Conservation (phyloP, 768 basidiomycete species). For the Galerina sulciceps region DNA sequence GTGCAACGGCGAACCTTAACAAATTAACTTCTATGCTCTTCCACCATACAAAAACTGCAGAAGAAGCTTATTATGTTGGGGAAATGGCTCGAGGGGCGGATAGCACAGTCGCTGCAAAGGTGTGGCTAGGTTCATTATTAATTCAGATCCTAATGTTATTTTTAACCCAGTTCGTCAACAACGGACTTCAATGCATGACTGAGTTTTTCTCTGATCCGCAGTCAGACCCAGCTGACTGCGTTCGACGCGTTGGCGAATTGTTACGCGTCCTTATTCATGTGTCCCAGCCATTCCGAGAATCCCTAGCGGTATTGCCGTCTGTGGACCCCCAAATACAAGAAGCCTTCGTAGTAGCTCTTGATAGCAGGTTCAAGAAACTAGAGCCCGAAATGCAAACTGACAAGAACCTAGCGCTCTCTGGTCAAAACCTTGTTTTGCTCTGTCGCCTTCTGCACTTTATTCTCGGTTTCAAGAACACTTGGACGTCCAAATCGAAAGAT, state of each 20-base stretch:
- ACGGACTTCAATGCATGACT: conserved; percentile 68
- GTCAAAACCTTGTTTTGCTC: conserved; percentile 56
- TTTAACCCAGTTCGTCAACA: conserved; percentile 69
- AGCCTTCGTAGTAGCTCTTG: conserved; percentile 54
- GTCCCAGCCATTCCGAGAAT: conserved; percentile 64
- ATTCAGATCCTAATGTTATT: conserved; percentile 1
- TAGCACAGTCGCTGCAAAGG: conserved; percentile 69
- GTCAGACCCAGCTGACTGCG: conserved; percentile 38
- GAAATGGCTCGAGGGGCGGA: conserved; percentile 79
- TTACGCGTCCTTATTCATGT: conserved; percentile 72
- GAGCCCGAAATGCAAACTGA: conserved; percentile 36
- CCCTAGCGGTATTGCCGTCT: conserved; percentile 43
- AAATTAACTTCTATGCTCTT: conserved; percentile 71
- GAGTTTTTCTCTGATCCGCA: conserved; percentile 48
- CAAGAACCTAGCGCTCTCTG: conserved; percentile 20
- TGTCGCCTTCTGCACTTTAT: conserved; percentile 75
- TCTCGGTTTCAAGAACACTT: conserved; percentile 63
- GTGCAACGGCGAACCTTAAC: conserved; percentile 67
- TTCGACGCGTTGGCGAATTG: conserved; percentile 66
- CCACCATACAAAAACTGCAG: conserved; percentile 72
- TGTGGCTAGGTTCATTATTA: conserved; percentile 27
- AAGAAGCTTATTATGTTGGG: conserved; percentile 85
- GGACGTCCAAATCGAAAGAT: conserved; percentile 57
- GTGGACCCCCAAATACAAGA: conserved; percentile 63
- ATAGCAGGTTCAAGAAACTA: conserved; percentile 46